phyloP scores from a whole-genome alignment of 179 eudicot species.

The Nepenthes alata region DNA sequence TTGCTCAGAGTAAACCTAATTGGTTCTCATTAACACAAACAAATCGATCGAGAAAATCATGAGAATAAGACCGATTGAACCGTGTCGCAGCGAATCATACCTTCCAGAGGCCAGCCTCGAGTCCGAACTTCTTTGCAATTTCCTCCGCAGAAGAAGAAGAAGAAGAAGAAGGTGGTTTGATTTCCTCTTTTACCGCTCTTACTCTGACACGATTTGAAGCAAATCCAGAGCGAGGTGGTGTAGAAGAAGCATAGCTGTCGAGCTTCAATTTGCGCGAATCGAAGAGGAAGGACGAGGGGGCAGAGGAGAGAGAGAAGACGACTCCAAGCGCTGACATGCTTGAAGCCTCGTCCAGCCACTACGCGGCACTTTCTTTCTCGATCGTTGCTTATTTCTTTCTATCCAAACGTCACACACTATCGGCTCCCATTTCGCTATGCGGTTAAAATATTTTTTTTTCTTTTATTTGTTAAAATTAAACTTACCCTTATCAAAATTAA shows the following conservation, averaged over 20 bases:
- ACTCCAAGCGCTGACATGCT: constrained; percentile 2
- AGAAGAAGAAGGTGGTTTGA: constrained; percentile 19
- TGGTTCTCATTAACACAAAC: neutral
- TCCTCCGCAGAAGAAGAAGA: constrained; percentile 53
- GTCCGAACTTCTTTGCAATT: constrained; percentile 67
- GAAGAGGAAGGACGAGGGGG: constrained; percentile 2
- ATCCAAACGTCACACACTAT: no score
- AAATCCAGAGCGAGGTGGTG: neutral
- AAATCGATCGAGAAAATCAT: neutral
- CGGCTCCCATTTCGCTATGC: no score
- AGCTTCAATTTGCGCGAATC: neutral
- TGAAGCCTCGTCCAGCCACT: no score
- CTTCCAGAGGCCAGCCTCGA: constrained; percentile 95
- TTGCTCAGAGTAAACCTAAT: no score
- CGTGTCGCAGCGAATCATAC: constrained; percentile 13
- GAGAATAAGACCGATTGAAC: no score
- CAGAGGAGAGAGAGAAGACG: constrained; percentile 6
- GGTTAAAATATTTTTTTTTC: no score
- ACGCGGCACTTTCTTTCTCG: no score
- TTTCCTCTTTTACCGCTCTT: constrained; percentile 50
- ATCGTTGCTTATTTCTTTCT: no score
- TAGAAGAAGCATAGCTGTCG: neutral
- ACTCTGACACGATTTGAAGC: constrained; percentile 12
- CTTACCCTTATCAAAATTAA: no score
- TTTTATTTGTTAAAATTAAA: no score